Evolutionary conservation across 2,329 filamentous ascomycete genomes (phyloP), one percentile per base, ranked within the genome.

Genomic region (Periconia sp.): DNA sequence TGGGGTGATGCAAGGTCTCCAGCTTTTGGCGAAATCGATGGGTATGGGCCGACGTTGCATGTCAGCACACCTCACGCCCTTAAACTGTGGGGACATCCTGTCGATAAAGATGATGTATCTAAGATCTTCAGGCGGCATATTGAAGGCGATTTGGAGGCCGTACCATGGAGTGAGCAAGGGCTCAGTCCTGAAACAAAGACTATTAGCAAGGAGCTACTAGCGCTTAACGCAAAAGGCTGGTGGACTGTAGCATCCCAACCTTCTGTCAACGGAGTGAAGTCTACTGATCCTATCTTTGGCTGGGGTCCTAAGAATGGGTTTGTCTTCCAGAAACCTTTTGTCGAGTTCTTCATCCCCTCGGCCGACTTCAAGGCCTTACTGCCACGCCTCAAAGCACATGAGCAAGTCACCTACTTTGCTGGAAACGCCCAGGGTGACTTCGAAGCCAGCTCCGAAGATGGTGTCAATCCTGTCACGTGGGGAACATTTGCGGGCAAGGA

Each of bases 201-300:
- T 1, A 99, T 99, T 69, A 85, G 85, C 48, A 73, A 83, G 1
- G 82, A 90, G 51, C 82, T 99, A 0, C 73, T 94, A 19, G 76
- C 77, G 28, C 78, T 99, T 46, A 96, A 96, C 69, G 83, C 85
- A 56, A 79, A 81, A 46, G 91, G 92, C 43, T 96, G 92, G 89
- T 96, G 92, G 92, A 96, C 92, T 3, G 86, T 99, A 4, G 94
- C 94, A 4, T 95, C 89, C 4, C 94, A 99, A 66, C 94, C 94
- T 4, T 89, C 92, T 12, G 90, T 96, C 43, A 95, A 96, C 65
- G 91, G 92, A 29, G 73, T 92, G 15, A 81, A 81, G 24, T 95
- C 88, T 19, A 83, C 80, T 34, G 84, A 99, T 66, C 73, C 80
- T 3, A 82, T 89, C 15, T 96, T 95, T 60, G 94, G 94, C 51